Conservation (phyloP, 2,329 filamentous ascomycete genomes). For the Fusarium nematophilum region DNA sequence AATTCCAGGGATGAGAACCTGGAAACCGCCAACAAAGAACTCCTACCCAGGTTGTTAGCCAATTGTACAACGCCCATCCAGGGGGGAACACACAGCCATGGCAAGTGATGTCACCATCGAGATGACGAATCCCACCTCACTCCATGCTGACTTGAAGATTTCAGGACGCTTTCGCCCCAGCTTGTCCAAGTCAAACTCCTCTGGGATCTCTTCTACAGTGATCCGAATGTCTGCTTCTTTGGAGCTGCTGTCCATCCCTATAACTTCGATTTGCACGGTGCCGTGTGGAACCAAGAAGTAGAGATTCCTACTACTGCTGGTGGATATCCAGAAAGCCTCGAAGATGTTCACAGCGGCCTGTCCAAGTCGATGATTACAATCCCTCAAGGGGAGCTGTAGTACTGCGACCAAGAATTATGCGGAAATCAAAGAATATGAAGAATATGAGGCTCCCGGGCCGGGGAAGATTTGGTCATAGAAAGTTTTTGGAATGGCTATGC, state of each 20-base stretch:
- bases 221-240: background rate
- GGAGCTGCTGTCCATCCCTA: background rate
- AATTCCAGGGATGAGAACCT: conserved; percentile 75
- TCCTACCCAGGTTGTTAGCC: conserved; percentile 56
- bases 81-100: conserved; percentile 58
- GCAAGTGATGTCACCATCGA: conserved; percentile 70
- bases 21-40: conserved; percentile 80
- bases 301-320: too few species aligned
- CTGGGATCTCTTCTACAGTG: conserved; percentile 23
- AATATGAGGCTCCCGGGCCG: background rate
- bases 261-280: background rate
- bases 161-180: conserved; percentile 69
- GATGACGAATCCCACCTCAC: conserved; percentile 69
- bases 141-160: conserved; percentile 61
- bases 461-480: background rate
- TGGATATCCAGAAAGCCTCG: too few species aligned
- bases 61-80: background rate
- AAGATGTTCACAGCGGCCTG: too few species aligned
- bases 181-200: conserved; percentile 58
- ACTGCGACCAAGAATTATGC: background rate
- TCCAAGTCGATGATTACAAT: too few species aligned
- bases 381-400: background rate
- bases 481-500: conserved; percentile 9
- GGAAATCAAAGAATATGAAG: background rate
- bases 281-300: too few species aligned